Percentiles rank a stretch among this genome's conserved stretches.
Evolutionary conservation across 2,329 filamentous ascomycete genomes (phyloP).

Genomic region (Aspergillus vadensis): DNA sequence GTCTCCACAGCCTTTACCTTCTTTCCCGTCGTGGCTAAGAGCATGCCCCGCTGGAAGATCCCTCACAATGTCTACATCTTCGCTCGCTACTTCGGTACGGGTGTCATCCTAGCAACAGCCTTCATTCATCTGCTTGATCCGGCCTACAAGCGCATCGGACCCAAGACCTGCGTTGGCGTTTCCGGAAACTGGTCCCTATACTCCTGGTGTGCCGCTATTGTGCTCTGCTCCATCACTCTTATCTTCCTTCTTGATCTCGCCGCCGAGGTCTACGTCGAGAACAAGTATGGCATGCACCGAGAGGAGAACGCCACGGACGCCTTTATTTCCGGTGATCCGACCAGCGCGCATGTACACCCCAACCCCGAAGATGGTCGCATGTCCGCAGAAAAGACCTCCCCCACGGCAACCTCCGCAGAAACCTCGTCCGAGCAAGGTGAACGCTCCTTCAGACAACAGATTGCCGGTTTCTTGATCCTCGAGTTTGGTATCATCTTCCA

Average conservation of each 20-base stretch:
- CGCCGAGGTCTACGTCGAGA: conserved; percentile 54
- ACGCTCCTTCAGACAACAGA: conserved; percentile 38
- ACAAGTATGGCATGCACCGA: conserved; percentile 47
- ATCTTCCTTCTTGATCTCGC: conserved; percentile 43
- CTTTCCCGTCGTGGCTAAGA: conserved; percentile 16
- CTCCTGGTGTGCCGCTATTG: conserved; percentile 18
- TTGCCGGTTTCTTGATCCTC: conserved; percentile 49
- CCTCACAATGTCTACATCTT: conserved; percentile 16
- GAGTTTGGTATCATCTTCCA: conserved; percentile 67
- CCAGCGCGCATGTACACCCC: not conserved
- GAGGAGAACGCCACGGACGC: conserved; percentile 17
- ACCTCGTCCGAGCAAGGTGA: conserved; percentile 19
- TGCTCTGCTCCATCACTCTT: conserved; percentile 9
- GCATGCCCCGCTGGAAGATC: conserved; percentile 11
- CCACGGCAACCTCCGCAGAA: conserved; percentile 1
- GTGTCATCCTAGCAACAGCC: conserved; percentile 19
- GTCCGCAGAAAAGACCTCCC: not conserved
- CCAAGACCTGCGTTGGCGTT: conserved; percentile 16
- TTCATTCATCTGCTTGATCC: conserved; percentile 20
- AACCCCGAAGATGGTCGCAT: not conserved
- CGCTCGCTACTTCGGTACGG: conserved; percentile 18
- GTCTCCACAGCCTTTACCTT: conserved; percentile 16
- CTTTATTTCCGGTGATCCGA: not conserved
- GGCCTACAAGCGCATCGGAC: conserved; percentile 17
- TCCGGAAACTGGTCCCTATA: conserved; percentile 15